Conservation (phyloP, 164 flowering plant genomes). For the Magnolia changhungtana region DNA sequence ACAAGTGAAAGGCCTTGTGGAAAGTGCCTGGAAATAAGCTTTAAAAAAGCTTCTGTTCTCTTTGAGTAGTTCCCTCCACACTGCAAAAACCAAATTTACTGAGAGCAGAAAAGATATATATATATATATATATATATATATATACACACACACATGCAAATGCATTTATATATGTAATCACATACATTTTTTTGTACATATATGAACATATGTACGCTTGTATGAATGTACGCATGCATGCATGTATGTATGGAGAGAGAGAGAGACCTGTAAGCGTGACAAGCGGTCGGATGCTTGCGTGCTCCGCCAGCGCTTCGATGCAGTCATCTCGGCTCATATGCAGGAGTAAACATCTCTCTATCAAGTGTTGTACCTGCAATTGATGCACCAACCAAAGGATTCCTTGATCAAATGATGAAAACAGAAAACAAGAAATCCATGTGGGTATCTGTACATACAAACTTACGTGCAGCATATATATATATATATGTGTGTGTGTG, state of each 20-base stretch:
- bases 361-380: constrained; percentile 73
- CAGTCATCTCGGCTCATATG: constrained; percentile 67
- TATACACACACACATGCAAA: not conserved
- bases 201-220: too few relatives aligned
- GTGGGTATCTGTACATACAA: not conserved
- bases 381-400: not conserved
- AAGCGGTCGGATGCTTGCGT: constrained; percentile 59
- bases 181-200: too few relatives aligned
- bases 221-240: too few relatives aligned
- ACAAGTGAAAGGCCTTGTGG: constrained; percentile 36
- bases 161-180: too few relatives aligned
- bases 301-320: constrained; percentile 51
- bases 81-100: constrained; percentile 32
- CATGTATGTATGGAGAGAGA: not conserved
- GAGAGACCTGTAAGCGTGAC: constrained; percentile 66
- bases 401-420: constrained; percentile 2
- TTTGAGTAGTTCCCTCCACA: constrained; percentile 74
- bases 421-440: not conserved
- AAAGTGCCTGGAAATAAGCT: constrained; percentile 42
- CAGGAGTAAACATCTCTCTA: constrained; percentile 80
- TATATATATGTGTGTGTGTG: too few relatives aligned
- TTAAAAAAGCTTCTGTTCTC: constrained; percentile 69
- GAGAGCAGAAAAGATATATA: not conserved
- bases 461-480: not conserved
- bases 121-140: not conserved